These are phyloP conservation scores for Metschnikowia arizonensis DNA, from an alignment of 805 yeast species.

Conservation along the genomic window DNA sequence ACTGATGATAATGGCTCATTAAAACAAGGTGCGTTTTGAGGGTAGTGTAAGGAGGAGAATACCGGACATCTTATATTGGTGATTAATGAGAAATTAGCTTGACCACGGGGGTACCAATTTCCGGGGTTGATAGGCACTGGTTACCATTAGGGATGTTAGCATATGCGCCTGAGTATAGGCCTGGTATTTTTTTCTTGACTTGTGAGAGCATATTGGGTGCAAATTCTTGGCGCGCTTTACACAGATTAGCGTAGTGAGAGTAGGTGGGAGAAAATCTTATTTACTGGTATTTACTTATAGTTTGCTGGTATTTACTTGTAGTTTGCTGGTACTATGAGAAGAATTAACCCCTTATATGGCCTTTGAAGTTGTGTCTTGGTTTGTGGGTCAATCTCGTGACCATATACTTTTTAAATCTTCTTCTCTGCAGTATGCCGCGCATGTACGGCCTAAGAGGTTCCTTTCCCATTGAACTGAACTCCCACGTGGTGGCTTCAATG, in stretches of 20 bases:
- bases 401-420: background rate
- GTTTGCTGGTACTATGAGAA: too few species aligned
- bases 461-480: background rate
- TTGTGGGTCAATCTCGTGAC: background rate
- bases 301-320: too few species aligned
- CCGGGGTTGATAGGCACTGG: too few species aligned
- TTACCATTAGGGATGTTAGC: background rate
- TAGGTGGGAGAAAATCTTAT: too few species aligned
- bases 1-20: slow-evolving; percentile 46
- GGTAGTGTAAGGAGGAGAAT: background rate
- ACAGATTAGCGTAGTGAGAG: too few species aligned
- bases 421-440: background rate
- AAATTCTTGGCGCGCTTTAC: slow-evolving; percentile 7
- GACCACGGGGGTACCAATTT: too few species aligned
- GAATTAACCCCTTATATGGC: too few species aligned
- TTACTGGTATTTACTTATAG: too few species aligned
- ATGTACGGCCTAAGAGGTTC: background rate
- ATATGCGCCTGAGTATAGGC: background rate
- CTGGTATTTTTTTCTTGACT: background rate
- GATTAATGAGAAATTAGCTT: background rate
- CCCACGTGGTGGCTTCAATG: background rate
- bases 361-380: too few species aligned
- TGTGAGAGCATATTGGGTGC: slow-evolving; percentile 2
- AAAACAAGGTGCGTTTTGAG: background rate
- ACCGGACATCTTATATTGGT: background rate